Evolutionary conservation across 495 filamentous ascomycete genomes (phyloP), one percentile per base, ranked within the genome.

Genomic region (Entonaema liquescens): DNA sequence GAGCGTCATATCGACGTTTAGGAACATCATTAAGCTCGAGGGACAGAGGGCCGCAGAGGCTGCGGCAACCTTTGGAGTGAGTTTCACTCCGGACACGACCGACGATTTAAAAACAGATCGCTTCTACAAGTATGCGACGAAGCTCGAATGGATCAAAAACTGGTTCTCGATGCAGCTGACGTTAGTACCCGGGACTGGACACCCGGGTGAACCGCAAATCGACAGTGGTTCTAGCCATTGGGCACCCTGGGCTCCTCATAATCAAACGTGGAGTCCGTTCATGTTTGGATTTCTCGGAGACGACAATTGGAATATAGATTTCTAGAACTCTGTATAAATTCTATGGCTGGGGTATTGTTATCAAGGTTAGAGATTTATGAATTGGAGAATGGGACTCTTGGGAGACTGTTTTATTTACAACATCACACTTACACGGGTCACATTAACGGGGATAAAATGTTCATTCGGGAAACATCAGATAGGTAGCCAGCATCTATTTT

Each of bases 261-360:
- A 67, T 29, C 69, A 72, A 40, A 13, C 52, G 23, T 72, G 65
- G 66, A 67, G 36, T 31, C 73, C 67, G 38, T 75, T 75, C 23
- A 56, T 72, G 44, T 68, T 75, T 52, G 73, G 73, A 15, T 57
- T 67, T 3, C 38, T 75, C 3, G 65, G 62, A 2, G 66, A 70
- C 29, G 65, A 61, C 3, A 54, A 68, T 50, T 73, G 60, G 70
- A 63, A 70, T 17, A 72, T 75, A 21, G 69, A 75, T 5, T 75
- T 75, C 38, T 75, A 64, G 56, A 47, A 19, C 8, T 38, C 12
- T 38, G 35, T 38, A 12, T 12, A 36, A 12, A 13, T 38, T 15
- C 35, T 21, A 47, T 47, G 12, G 12, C 1, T 28, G 49, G 21
- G 15, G 12, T 15, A 28, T 19, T 19, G 31, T 5, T 33, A 33